phyloP scores from a whole-genome alignment of 2,329 filamentous ascomycete genomes.

The Sclerotinia minor region DNA sequence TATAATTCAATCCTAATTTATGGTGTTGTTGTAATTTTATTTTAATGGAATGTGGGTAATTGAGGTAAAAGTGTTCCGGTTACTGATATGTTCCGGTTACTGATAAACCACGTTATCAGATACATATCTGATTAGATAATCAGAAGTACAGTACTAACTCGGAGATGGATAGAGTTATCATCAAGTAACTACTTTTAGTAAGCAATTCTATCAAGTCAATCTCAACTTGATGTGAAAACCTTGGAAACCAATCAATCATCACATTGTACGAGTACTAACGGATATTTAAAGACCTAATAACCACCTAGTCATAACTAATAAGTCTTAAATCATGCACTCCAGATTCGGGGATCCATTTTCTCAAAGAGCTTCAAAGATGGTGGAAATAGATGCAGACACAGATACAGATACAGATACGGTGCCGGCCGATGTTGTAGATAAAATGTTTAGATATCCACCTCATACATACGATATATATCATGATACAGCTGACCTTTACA shows the following conservation, averaged over 20 bases:
- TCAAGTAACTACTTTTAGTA: no score
- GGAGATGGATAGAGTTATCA: no score
- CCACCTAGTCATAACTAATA: not conserved
- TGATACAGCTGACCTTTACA: not conserved
- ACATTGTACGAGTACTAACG: no score
- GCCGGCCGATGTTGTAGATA: not conserved
- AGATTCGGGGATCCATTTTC: not conserved
- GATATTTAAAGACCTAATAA: not conserved
- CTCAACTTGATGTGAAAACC: not conserved
- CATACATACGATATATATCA: not conserved
- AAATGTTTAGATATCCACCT: not conserved
- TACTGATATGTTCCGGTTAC: no score
- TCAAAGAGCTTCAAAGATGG: not conserved
- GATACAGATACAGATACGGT: not conserved
- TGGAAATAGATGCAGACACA: not conserved
- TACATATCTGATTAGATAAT: no score
- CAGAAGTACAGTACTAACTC: no score
- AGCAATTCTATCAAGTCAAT: not conserved
- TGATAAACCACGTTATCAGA: no score
- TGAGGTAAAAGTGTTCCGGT: no score
- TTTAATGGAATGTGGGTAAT: no score
- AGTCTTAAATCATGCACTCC: not conserved
- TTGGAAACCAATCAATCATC: not conserved
- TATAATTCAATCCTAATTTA: no score
- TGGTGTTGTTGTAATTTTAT: no score